Evolutionary conservation across 306 rosid genomes (phyloP), one percentile per base, ranked within the genome.

Genomic region (Ceratonia siliqua): DNA sequence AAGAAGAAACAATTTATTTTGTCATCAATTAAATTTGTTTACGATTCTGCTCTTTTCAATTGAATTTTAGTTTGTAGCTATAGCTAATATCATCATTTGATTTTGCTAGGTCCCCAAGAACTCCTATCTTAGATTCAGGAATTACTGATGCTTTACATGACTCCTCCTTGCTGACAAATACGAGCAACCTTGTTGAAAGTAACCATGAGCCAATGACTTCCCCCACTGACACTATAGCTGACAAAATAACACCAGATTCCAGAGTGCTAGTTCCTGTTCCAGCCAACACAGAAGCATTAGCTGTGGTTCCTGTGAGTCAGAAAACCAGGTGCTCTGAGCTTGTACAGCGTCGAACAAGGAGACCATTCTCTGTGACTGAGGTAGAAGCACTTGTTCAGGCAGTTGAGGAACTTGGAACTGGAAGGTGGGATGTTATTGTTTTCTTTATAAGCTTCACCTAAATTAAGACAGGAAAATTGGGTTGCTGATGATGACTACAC

Each of bases 371-470:
- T 55, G 98, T 94, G 39, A 35, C 91, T 5, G 98, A 94, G 88
- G 98, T 94, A 61, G 98, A 94, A 87, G 96, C 98, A 32, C 85
- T 94, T 65, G 97, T 94, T 76, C 83, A 85, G 21, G 97, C 98
- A 2, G 97, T 94, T 41, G 98, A 91, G 87, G 98, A 94, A 42
- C 96, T 94, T 17, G 98, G 98, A 82, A 94, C 98, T 48, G 98
- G 98, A 85, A 94, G 98, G 98, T 94, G 65, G 2, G 85, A 13
- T 85, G 27, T 56, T 74, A 35, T 45, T 36, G 62, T 70, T 41
- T 50, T 21, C 70, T 45, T 52, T 21, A 14, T 35, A 20, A 24
- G 62, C 66, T 66, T 70, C 53, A 54, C 11, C 22, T 49, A 24
- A 36, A 11, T 56, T 58, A 38, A 42, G n/a, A 49, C 57, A 55